Percentiles rank a stretch among this genome's conserved stretches.
Conservation (phyloP, 257 asterid genomes). For the Parsonsia alboflavescens region DNA sequence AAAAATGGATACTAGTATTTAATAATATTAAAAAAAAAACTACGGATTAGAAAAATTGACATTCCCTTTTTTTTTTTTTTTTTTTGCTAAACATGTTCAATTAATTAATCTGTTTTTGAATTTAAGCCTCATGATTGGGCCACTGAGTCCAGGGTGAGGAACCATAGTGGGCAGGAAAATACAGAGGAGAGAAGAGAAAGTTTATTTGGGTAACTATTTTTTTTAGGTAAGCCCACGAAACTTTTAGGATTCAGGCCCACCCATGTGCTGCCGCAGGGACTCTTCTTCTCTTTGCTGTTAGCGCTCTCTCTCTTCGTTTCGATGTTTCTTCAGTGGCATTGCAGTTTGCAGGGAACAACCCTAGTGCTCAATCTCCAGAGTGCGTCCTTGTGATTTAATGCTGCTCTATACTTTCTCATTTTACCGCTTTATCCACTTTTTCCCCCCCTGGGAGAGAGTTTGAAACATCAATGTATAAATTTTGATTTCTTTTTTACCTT, state of each 20-base stretch:
- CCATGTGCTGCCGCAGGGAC: neutral
- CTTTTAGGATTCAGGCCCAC: neutral
- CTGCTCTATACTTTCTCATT: neutral
- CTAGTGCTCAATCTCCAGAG: slow-evolving; percentile 8
- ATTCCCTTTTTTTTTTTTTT: no score
- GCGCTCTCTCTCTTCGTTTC: slow-evolving; percentile 4
- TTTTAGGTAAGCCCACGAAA: neutral
- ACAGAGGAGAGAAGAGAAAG: no score
- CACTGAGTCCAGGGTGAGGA: neutral
- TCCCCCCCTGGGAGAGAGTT: neutral
- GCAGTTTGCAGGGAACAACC: slow-evolving; percentile 20
- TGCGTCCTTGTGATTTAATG: neutral
- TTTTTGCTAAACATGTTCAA: no score
- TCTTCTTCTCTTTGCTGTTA: neutral
- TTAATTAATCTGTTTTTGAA: no score
- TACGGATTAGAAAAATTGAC: no score
- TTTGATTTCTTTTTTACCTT: neutral
- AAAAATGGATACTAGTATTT: no score
- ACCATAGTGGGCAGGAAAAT: no score
- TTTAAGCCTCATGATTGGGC: no score
- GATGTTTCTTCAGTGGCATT: neutral
- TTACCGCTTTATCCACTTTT: no score
- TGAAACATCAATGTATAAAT: neutral
- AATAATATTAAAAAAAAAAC: no score
- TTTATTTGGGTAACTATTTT: neutral